Conservation (phyloP, 78 protist genomes). For the Dictyostelium brefeldianum region DNA sequence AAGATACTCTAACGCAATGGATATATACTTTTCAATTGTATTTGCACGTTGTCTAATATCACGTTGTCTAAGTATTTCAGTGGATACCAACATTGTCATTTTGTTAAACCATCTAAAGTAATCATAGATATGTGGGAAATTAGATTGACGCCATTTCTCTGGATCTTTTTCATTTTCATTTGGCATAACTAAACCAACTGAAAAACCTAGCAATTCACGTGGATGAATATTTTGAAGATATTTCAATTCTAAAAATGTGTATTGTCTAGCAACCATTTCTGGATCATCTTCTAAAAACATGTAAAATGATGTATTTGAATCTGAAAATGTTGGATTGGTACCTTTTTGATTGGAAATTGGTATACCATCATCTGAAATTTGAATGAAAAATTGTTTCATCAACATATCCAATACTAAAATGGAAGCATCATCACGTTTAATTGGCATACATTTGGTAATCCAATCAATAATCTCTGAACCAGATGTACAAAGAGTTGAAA, state of each 20-base stretch:
- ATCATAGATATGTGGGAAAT: constrained; percentile 66
- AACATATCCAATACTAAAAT: constrained; percentile 34
- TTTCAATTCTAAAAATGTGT: constrained; percentile 48
- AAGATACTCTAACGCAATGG: constrained; percentile 59
- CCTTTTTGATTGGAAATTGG: not conserved
- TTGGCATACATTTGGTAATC: constrained; percentile 16
- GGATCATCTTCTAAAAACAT: constrained; percentile 65
- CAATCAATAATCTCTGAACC: constrained; percentile 66
- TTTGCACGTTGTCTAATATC: constrained; percentile 37
- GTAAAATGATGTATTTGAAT: not conserved
- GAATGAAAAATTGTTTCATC: constrained; percentile 28
- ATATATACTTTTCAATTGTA: constrained; percentile 36
- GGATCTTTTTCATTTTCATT: constrained; percentile 35
- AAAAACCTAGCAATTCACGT: constrained; percentile 55
- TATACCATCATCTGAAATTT: constrained; percentile 38
- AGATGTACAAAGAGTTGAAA: constrained; percentile 6
- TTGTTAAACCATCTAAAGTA: constrained; percentile 71
- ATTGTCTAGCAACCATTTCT: constrained; percentile 56
- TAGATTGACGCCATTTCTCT: constrained; percentile 33
- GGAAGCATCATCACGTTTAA: constrained; percentile 30
- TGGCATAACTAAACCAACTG: constrained; percentile 66
- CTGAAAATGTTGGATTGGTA: constrained; percentile 12
- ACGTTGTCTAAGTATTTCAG: constrained; percentile 74
- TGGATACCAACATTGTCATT: constrained; percentile 60
- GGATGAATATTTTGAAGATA: constrained; percentile 69